Evolutionary conservation across 352 stramenopile genomes (phyloP).

Genomic region (Peronospora destructor): DNA sequence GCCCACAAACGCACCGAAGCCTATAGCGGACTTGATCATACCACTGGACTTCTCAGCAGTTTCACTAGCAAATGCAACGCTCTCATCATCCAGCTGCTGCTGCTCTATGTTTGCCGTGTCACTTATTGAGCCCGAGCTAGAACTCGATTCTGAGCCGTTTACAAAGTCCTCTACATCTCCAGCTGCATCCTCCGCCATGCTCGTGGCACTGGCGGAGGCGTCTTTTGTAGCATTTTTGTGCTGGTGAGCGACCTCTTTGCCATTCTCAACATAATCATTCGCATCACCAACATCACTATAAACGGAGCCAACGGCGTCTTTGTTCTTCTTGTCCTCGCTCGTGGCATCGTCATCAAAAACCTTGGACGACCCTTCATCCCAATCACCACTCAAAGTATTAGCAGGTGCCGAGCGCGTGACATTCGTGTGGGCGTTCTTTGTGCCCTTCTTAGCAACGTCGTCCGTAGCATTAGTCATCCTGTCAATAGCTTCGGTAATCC

Average conservation of each 20-base stretch:
- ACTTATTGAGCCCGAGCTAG: no score
- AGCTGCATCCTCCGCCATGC: constrained; percentile 9
- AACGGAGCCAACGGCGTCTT: constrained; percentile 20
- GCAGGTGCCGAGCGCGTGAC: no score
- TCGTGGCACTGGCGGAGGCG: constrained; percentile 14
- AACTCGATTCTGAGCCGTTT: no score
- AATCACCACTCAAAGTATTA: no score
- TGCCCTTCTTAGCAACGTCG: no score
- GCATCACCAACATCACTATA: constrained; percentile 21
- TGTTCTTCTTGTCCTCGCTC: neutral
- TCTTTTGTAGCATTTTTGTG: constrained; percentile 26
- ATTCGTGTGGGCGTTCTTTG: no score
- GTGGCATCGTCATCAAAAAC: no score
- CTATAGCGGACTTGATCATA: constrained; percentile 22
- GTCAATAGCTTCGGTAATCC: no score
- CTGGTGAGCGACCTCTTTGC: constrained; percentile 10
- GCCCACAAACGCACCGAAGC: constrained; percentile 26
- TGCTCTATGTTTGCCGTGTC: constrained; percentile 19
- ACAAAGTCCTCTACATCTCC: no score
- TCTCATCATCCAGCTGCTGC: constrained; percentile 26
- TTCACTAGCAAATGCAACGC: constrained; percentile 20
- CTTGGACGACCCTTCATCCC: no score
- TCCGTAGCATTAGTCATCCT: no score
- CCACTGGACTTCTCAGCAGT: constrained; percentile 16
- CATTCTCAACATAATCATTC: constrained; percentile 18